Evolutionary conservation across 2,329 filamentous ascomycete genomes (phyloP).

Genomic region (Ascochyta koolunga): DNA sequence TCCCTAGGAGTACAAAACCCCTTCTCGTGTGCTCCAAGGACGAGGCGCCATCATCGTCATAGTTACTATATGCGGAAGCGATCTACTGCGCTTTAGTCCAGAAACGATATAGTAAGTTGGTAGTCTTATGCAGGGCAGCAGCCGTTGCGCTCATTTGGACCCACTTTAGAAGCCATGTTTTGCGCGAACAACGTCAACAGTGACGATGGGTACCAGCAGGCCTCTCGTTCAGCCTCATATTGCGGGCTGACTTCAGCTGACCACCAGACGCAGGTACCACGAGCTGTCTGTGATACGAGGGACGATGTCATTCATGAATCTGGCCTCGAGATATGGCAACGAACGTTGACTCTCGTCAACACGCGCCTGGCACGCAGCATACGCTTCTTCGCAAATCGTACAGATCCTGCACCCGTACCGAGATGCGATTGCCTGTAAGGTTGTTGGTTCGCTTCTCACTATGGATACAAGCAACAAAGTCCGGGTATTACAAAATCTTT

Average conservation of each 20-base stretch:
- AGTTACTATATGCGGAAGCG: constrained; percentile 7
- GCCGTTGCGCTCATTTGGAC: constrained; percentile 23
- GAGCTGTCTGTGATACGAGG: constrained; percentile 1
- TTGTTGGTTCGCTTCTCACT: not conserved
- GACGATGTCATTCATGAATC: constrained; percentile 11
- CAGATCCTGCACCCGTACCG: not conserved
- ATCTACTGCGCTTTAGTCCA: constrained; percentile 12
- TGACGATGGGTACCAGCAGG: constrained; percentile 23
- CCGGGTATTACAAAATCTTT: not conserved
- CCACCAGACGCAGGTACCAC: constrained; percentile 24
- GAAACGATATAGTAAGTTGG: no score
- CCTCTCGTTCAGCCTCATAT: constrained; percentile 21
- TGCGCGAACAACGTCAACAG: constrained; percentile 26
- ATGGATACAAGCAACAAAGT: no score
- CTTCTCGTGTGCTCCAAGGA: constrained; percentile 12
- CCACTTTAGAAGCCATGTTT: constrained; percentile 13
- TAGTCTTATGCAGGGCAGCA: constrained; percentile 26
- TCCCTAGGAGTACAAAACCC: constrained; percentile 3
- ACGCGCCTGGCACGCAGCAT: not conserved
- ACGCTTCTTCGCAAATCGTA: not conserved
- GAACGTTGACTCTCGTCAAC: not conserved
- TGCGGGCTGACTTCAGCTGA: constrained; percentile 4
- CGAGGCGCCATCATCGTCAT: constrained; percentile 24
- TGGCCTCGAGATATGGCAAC: not conserved
- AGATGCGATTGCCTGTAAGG: not conserved